These are phyloP conservation scores for Kwoniella heveanensis DNA, from an alignment of 768 basidiomycete genomes.

Conservation along the genomic window DNA sequence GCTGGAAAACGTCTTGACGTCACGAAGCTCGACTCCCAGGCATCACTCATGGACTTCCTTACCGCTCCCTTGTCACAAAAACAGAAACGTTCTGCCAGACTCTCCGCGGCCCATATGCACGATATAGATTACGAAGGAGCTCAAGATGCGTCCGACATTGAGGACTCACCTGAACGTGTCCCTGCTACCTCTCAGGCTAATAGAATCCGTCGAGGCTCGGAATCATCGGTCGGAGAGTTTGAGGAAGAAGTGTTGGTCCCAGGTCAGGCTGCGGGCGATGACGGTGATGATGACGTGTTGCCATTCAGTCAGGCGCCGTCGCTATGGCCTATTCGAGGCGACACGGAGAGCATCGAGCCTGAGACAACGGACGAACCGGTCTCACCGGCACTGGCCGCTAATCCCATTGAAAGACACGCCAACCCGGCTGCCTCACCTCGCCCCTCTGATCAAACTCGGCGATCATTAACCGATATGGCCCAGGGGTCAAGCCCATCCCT, in stretches of 20 bases:
- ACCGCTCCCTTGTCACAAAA: constrained; percentile 27
- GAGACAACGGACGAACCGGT: not conserved
- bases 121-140: constrained; percentile 23
- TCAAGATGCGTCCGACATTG: constrained; percentile 17
- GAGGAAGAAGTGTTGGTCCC: constrained; percentile 10
- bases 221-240: constrained; percentile 41
- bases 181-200: constrained; percentile 6
- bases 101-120: constrained; percentile 31
- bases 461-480: constrained; percentile 27
- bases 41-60: constrained; percentile 24
- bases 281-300: constrained; percentile 39
- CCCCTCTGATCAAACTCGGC: constrained; percentile 9
- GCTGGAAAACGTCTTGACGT: not conserved
- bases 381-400: no score
- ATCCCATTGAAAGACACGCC: no score
- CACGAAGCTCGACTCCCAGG: constrained; percentile 8
- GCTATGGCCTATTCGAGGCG: not conserved
- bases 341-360: constrained; percentile 5
- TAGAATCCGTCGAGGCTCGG: constrained; percentile 17
- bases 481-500: constrained; percentile 15
- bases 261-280: constrained; percentile 28
- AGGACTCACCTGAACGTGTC: constrained; percentile 8
- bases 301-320: constrained; percentile 13
- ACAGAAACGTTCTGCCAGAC: constrained; percentile 23
- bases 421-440: not conserved